phyloP scores from a whole-genome alignment of 768 basidiomycete species.

The Russula emetica region DNA sequence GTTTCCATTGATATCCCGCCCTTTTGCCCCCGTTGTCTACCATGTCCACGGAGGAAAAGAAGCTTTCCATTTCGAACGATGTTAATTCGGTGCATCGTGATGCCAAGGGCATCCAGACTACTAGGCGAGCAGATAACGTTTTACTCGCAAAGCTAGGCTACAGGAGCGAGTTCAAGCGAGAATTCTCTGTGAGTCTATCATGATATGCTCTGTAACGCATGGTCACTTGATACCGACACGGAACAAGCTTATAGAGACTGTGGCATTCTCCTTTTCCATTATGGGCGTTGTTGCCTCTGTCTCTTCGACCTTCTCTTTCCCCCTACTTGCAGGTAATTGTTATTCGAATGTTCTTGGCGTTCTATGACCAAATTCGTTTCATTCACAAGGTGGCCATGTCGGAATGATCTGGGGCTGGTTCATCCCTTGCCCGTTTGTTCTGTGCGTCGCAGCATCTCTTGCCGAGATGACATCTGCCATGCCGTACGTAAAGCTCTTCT shows the following conservation, averaged over 20 bases:
- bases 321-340: slow-evolving; percentile 52
- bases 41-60: slow-evolving; percentile 20
- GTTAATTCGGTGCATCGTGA: not conserved
- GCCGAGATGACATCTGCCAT: slow-evolving; percentile 70
- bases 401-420: slow-evolving; percentile 78
- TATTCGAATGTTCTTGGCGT: not conserved
- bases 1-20: not conserved
- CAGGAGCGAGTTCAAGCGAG: slow-evolving; percentile 66
- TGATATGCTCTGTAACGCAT: not conserved
- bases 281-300: slow-evolving; percentile 73
- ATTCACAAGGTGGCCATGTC: slow-evolving; percentile 58
- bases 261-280: slow-evolving; percentile 63
- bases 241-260: slow-evolving; percentile 51
- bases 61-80: not conserved
- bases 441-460: slow-evolving; percentile 64
- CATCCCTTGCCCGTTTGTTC: slow-evolving; percentile 64
- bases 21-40: not conserved
- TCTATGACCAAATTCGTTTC: slow-evolving; percentile 5
- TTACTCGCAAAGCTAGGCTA: slow-evolving; percentile 65
- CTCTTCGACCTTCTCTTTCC: slow-evolving; percentile 61
- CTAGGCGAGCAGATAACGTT: slow-evolving; percentile 44
- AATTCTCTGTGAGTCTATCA: slow-evolving; percentile 61
- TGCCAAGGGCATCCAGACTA: not conserved
- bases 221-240: not conserved
- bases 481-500: slow-evolving; percentile 45